Evolutionary conservation across 2,329 filamentous ascomycete genomes (phyloP), one percentile per base, ranked within the genome.

Genomic region (Coniochaeta sp.): DNA sequence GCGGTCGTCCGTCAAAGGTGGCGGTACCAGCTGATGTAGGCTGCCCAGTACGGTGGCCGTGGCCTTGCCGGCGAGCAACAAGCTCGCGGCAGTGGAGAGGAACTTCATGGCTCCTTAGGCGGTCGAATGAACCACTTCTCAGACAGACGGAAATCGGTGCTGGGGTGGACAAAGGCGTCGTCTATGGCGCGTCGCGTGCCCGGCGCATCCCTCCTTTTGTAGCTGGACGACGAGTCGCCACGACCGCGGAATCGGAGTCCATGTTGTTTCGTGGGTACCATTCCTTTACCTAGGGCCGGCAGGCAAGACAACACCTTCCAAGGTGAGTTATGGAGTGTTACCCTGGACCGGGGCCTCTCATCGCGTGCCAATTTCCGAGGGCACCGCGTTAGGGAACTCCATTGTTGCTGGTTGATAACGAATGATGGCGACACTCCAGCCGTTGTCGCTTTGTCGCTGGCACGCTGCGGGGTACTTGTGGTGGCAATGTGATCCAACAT

Each of bases 11-110:
- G 9, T n/a, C 20, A 49, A 27, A 3, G 47, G 47, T 7, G 47
- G 47, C 16, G 47, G 47, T 5, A 49, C 31, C 28, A 35, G 14
- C 47, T 35, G 24, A 7, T 49, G 31, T 6, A 26, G 18, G 30
- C 22, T 49, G 30, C 47, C 47, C 14, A 49, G 47, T 6, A 49
- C 28, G 14, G 20, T 35, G 47, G 47, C 47, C 2, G 28, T 33
- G 18, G 27, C 47, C 18, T 32, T 35, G 30, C 47, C 47, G 12
- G 47, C 31, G 47, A 49, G 47, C 28, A 49, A 26, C 47, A 49
- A 10, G 16, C 28, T 16, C 22, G 47, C 47, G 14, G 27, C 28
- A 28, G 26, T 18, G 30, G 47, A 49, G 9, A 49, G 47, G 18
- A 35, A 28, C 28, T 33, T 49, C 47, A 49, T 49, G 27, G 45